Evolutionary conservation across 2,329 filamentous ascomycete species (phyloP), one percentile per base, ranked within the genome.

Genomic region (Exophiala xenobiotica): DNA sequence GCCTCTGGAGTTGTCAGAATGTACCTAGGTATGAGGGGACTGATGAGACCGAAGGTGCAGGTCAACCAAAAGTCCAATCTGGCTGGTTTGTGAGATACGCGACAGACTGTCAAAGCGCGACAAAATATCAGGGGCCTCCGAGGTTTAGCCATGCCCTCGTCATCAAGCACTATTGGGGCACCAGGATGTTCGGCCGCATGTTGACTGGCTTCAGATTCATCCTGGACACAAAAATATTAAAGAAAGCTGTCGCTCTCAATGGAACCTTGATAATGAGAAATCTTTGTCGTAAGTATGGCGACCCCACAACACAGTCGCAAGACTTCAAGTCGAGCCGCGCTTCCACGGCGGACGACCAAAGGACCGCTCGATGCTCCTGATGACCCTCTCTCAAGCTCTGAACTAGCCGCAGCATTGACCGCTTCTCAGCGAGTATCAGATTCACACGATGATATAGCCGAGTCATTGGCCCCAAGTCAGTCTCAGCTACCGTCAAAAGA

Each of bases 301-400:
- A 45, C 54, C 2, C 7, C 42, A 26, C 45, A 46, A 11, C 56
- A 59, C 38, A 51, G 49, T 43, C 56, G 56, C 9, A 59, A 59
- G 38, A 47, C 51, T 14, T 59, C 56, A 8, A 57, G 47, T 39
- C 47, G 56, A 42, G 49, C 53, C 12, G 46, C 50, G 14, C 51
- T 84, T 38, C 80, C 85, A 6, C 77, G 86, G 44, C 82, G 85
- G 35, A 80, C 85, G 38, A 93, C 89, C 3, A 88, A 84, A 68
- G 89, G 88, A 1, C 90, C 90, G 3, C 74, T 95, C 16, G 89
- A 93, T 63, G 73, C 75, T 49, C 58, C 64, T 56, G 82, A 85
- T 57, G 86, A 92, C 87, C 92, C 77, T 70, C 83, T 68, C 18
- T 33, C 41, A 37, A 22, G 23, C 16, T 50, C 39, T 41, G 39